Percentiles rank a stretch among this genome's conserved stretches.
phyloP scores from a whole-genome alignment of 139 green algal species.

The Micractinium conductrix region DNA sequence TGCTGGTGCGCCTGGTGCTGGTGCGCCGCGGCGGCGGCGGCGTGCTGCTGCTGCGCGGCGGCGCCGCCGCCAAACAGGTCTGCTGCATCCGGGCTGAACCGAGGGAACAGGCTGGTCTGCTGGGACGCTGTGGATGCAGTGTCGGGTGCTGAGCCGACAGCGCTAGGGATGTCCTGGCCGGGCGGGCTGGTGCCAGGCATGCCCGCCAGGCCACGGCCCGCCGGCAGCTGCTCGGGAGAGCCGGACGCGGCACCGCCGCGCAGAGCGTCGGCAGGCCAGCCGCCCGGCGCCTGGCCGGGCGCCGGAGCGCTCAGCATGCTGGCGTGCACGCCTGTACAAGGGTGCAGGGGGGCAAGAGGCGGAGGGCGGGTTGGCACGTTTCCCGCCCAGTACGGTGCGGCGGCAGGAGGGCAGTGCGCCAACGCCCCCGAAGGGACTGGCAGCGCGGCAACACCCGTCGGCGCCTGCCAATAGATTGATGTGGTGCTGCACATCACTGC shows the following conservation, averaged over 20 bases:
- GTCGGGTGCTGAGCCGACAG: not conserved
- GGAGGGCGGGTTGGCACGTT: too few relatives aligned
- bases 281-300: not conserved
- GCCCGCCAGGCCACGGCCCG: not conserved
- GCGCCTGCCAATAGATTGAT: too few relatives aligned
- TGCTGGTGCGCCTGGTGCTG: not conserved
- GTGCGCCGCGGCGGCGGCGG: not conserved
- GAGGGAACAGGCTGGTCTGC: constrained; percentile 17
- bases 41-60: constrained; percentile 5
- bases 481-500: too few relatives aligned
- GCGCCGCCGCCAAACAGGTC: not conserved
- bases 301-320: constrained; percentile 23
- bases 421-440: too few relatives aligned
- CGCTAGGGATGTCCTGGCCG: not conserved
- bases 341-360: not conserved
- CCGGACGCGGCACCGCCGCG: not conserved
- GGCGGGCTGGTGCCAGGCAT: not conserved
- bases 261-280: not conserved
- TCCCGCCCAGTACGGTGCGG: too few relatives aligned
- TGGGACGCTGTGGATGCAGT: not conserved
- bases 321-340: not conserved
- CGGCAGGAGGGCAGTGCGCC: too few relatives aligned
- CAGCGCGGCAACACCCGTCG: too few relatives aligned
- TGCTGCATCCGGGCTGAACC: constrained; percentile 11
- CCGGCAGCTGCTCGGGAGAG: not conserved